phyloP scores from a whole-genome alignment of 352 stramenopile species.

The Pythium utonaiense region DNA sequence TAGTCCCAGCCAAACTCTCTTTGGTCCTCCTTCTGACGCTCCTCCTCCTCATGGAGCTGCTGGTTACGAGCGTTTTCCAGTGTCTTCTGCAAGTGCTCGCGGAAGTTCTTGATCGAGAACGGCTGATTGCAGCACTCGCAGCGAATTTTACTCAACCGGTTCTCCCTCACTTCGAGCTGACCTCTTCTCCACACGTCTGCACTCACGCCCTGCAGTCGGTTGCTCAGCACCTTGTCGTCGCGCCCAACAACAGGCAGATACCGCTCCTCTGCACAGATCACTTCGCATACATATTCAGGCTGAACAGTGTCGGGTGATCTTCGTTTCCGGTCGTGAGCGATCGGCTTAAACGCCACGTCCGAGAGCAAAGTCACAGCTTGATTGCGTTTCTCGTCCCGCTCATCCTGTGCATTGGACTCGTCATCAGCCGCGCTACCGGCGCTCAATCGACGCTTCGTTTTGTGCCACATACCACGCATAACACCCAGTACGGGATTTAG shows the following conservation, averaged over 20 bases:
- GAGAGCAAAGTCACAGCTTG: not conserved
- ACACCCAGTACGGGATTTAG: not conserved
- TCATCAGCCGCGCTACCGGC: not conserved
- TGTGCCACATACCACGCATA: not conserved
- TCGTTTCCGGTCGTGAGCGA: not conserved
- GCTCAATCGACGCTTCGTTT: not conserved
- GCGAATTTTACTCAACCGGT: not conserved
- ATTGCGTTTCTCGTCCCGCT: not conserved
- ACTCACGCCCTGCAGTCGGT: not conserved
- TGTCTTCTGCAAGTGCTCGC: not conserved
- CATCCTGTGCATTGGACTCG: not conserved
- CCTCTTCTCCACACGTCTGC: not conserved
- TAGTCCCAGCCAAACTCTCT: not conserved
- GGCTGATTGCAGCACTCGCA: conserved; percentile 2
- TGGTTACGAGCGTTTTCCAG: not conserved
- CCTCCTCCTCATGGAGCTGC: not conserved
- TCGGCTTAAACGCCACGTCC: not conserved
- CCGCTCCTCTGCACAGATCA: not conserved
- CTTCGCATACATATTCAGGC: not conserved
- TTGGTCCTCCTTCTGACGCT: not conserved
- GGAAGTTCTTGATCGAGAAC: not conserved
- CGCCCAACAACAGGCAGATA: not conserved
- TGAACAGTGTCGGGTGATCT: not conserved
- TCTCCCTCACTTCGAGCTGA: conserved; percentile 3
- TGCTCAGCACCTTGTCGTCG: not conserved